These are phyloP conservation scores for Coniochaeta prunicola DNA, from an alignment of 2,329 filamentous ascomycete species.

Conservation along the genomic window DNA sequence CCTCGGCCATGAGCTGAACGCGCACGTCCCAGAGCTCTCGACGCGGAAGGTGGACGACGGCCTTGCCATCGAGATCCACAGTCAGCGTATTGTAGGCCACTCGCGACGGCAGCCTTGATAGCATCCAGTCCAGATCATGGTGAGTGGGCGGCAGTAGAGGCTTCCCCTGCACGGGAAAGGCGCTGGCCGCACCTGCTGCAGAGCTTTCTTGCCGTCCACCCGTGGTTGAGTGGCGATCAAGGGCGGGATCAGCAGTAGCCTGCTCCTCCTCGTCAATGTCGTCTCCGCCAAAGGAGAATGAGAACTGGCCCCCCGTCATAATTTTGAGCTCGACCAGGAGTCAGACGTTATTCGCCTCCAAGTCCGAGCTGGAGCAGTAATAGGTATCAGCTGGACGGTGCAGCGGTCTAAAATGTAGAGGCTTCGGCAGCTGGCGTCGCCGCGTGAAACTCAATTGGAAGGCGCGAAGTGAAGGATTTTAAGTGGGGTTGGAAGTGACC, in stretches of 20 bases:
- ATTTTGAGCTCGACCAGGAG: not conserved
- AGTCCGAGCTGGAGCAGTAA: not conserved
- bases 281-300: constrained; percentile 56
- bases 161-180: constrained; percentile 56
- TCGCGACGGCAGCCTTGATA: constrained; percentile 62
- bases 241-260: constrained; percentile 15
- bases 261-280: constrained; percentile 50
- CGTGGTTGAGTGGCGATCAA: constrained; percentile 6
- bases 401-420: not conserved
- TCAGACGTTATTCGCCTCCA: not conserved
- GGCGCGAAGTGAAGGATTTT: not conserved
- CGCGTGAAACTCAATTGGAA: not conserved
- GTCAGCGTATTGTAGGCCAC: constrained; percentile 60
- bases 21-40: constrained; percentile 77
- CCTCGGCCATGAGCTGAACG: constrained; percentile 72
- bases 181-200: constrained; percentile 28
- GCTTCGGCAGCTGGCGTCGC: not conserved
- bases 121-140: constrained; percentile 43
- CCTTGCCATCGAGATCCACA: constrained; percentile 52
- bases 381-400: not conserved
- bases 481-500: not conserved
- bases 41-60: constrained; percentile 52
- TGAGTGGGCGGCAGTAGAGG: constrained; percentile 47
- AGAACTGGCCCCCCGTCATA: constrained; percentile 32
- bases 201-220: constrained; percentile 8